Percentiles rank a stretch among this genome's conserved stretches.
Evolutionary conservation across 2,329 filamentous ascomycete species (phyloP).

Genomic region (Colletotrichum horii): DNA sequence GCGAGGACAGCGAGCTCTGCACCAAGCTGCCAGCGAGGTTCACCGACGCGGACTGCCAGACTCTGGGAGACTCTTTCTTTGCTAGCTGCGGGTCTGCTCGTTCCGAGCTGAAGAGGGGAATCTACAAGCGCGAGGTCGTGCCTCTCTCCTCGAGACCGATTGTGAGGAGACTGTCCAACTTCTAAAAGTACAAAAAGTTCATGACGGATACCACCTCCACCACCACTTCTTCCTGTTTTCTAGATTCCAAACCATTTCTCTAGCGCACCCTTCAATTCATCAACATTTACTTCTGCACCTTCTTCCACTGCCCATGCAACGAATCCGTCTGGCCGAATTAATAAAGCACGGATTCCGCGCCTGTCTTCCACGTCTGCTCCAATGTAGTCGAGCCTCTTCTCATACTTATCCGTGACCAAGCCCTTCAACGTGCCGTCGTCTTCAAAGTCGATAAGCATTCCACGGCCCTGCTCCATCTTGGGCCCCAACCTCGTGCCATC

Average conservation of each 20-base stretch:
- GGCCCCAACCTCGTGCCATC: constrained; percentile 32
- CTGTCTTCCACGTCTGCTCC: constrained; percentile 23
- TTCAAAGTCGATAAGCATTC: constrained; percentile 32
- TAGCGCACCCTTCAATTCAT: constrained; percentile 6
- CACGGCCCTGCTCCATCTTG: constrained; percentile 31
- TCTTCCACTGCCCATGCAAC: constrained; percentile 34
- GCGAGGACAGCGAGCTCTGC: constrained; percentile 9
- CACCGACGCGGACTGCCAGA: constrained; percentile 10
- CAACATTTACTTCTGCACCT: constrained; percentile 18
- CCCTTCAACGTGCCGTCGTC: constrained; percentile 16
- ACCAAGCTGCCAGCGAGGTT: constrained; percentile 1
- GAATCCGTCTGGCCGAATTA: constrained; percentile 36
- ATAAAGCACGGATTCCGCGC: constrained; percentile 28
- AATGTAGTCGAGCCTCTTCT: constrained; percentile 26
- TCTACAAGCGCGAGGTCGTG: constrained; percentile 13
- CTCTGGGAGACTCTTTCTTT: constrained; percentile 9
- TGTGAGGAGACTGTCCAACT: background rate
- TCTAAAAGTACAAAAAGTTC: background rate
- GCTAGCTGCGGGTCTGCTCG: constrained; percentile 12
- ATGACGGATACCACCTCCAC: background rate
- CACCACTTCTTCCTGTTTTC: background rate
- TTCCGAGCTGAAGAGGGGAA: constrained; percentile 11
- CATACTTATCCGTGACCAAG: constrained; percentile 4
- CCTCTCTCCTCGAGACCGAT: constrained; percentile 3
- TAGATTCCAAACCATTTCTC: background rate